Conservation (phyloP, 306 rosid genomes). For the Abrus precatorius region DNA sequence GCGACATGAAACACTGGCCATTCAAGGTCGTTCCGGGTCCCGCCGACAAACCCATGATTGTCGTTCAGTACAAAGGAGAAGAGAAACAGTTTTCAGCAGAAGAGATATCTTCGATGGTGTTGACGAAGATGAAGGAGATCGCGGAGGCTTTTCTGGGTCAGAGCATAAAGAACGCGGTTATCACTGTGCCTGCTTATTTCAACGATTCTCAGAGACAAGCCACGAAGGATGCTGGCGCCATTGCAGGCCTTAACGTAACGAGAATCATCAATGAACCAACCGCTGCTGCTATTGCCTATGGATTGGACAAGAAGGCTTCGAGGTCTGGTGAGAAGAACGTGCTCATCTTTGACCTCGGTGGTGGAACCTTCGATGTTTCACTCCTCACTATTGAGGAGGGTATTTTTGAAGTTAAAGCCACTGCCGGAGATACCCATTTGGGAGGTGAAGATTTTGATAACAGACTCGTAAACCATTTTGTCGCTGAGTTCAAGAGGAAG, state of each 20-base stretch:
- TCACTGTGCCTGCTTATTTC: slow-evolving; percentile 65
- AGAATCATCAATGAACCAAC: slow-evolving; percentile 65
- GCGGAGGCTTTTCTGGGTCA: slow-evolving; percentile 62
- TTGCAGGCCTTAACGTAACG: slow-evolving; percentile 59
- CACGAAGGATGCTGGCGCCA: slow-evolving; percentile 60
- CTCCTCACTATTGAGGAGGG: slow-evolving; percentile 62
- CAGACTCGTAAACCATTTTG: slow-evolving; percentile 61
- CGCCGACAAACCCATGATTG: slow-evolving; percentile 63
- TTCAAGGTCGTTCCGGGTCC: slow-evolving; percentile 57
- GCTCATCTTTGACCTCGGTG: slow-evolving; percentile 59
- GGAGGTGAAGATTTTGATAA: slow-evolving; percentile 66
- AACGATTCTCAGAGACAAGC: slow-evolving; percentile 66
- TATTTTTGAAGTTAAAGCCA: slow-evolving; percentile 62
- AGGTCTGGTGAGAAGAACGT: slow-evolving; percentile 54
- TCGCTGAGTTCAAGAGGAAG: slow-evolving; percentile 59
- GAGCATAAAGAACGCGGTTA: slow-evolving; percentile 47
- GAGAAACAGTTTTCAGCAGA: slow-evolving; percentile 60
- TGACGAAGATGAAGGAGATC: slow-evolving; percentile 57
- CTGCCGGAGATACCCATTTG: slow-evolving; percentile 61
- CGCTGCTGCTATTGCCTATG: slow-evolving; percentile 66
- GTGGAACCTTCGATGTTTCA: slow-evolving; percentile 60
- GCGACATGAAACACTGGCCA: slow-evolving; percentile 60
- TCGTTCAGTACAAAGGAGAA: slow-evolving; percentile 55
- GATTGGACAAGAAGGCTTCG: slow-evolving; percentile 60
- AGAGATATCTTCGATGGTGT: slow-evolving; percentile 63